Base-by-base conservation (phyloP, 2,329 filamentous ascomycete species). In the Penicillium hordei region DNA sequence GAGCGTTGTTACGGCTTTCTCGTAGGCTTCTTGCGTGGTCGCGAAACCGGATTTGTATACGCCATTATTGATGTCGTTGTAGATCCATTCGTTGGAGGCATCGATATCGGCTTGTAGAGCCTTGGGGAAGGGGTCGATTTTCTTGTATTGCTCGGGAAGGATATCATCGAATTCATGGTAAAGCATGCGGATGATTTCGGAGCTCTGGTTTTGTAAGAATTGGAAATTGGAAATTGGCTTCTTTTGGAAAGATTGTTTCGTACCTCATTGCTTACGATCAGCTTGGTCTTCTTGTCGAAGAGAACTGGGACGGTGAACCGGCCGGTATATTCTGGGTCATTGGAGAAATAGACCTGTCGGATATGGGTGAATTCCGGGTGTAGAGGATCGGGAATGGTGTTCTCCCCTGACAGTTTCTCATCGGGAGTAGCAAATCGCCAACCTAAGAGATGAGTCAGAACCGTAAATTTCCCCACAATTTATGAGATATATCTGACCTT, bases 181-280 rank as follows among this genome's bases (percentile, higher is more conserved):
- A 60, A 97, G 80, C 90, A 96, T 96, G 71, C 93, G 87, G 73
- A 96, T 87, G 72, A 97, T 96, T 78, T 97, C 93, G 65, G 88
- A 87, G 75, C 89, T 81, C 76, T 78, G 60, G 15, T 25, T 53
- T 44, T 29, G 36, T 65, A 27, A 52, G 60, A n/a, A 10, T 23
- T 31, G 52, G 19, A 9, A 6, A 38, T 13, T 19, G 44, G 8
- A 15, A 15, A n/a, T 39, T 39, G 40, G 3, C 3, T 19, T 36
- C 13, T 17, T 52, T 21, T n/a, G 13, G 29, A 15, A 7, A 5
- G 13, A 9, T 27, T 53, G 29, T 23, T n/a, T 59, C 66, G 36
- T 61, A 78, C 91, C 82, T 96, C 93, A 66, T 97, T 97, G 83
- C 83, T 94, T 61, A 96, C 92, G 69, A 96, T 95, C 34, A 80